Conservation (phyloP, 2,329 filamentous ascomycete genomes). For the Talaromyces albobiverticillius region DNA sequence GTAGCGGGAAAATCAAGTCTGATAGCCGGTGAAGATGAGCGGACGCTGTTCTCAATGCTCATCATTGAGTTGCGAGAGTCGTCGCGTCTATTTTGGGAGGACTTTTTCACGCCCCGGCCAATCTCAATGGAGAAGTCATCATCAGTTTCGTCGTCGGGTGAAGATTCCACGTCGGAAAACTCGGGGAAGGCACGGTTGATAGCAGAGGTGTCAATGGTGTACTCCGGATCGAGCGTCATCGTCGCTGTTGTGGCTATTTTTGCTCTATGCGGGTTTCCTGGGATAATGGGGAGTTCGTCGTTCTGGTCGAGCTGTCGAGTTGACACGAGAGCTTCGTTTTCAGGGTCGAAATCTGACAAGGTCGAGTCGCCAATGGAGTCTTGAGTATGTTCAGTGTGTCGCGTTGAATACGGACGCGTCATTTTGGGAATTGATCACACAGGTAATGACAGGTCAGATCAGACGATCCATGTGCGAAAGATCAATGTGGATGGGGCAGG, state of each 20-base stretch:
- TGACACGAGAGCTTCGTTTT: conserved; percentile 41
- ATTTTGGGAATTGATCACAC: neutral
- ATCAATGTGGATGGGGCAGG: neutral
- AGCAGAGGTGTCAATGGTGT: conserved; percentile 46
- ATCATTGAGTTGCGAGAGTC: conserved; percentile 52
- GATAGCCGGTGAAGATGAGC: conserved; percentile 40
- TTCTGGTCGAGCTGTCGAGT: conserved; percentile 33
- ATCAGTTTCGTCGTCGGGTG: conserved; percentile 42
- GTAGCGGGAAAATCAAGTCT: conserved; percentile 34
- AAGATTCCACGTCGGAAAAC: conserved; percentile 43
- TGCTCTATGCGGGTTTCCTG: conserved; percentile 24
- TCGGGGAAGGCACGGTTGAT: conserved; percentile 48
- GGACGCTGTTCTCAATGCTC: conserved; percentile 45
- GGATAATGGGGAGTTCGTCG: conserved; percentile 18
- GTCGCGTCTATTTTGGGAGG: conserved; percentile 33
- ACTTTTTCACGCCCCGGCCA: conserved; percentile 49
- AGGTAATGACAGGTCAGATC: neutral
- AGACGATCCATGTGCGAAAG: neutral
- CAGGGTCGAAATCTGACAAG: conserved; percentile 39
- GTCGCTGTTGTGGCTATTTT: conserved; percentile 24
- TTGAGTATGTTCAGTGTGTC: conserved; percentile 5
- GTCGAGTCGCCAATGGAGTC: conserved; percentile 14
- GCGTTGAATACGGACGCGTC: conserved; percentile 11
- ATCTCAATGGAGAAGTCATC: conserved; percentile 56
- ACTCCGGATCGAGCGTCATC: conserved; percentile 40